Evolutionary conservation across 2,329 filamentous ascomycete genomes (phyloP), one percentile per base, ranked within the genome.

Genomic region (Neonectria ditissima): DNA sequence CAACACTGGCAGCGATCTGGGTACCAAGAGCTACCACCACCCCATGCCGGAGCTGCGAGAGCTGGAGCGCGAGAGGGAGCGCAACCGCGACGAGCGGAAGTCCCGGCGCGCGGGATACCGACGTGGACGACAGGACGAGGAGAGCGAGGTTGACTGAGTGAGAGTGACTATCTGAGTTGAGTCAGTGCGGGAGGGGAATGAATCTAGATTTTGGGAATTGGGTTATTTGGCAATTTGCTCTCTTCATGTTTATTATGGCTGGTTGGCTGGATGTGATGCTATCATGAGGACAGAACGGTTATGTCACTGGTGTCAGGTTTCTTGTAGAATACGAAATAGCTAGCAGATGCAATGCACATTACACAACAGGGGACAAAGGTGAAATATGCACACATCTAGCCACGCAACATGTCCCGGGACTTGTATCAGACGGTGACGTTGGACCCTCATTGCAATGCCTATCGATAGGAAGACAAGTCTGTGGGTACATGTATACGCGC

Each of bases 21-120:
- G 86, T 30, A 87, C 85, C 68, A 88, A 87, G 81, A 82, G 84
- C 39, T 88, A 89, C 72, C 80, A 80, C 67, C 85, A 87, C 68
- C 77, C 83, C 39, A 85, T 87, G 74, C 86, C 86, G 2, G 85
- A 86, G 66, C 73, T 86, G 68, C 80, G 64, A 69, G 77, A 78
- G 71, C 63, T 76, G 64, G 67, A 78, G 70, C 64, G 75, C 64
- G 67, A 73, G 65, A 73, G 70, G 68, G 74, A 76, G 67, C 66
- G 77, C 24, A 71, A 76, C 30, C 69, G 77, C 47, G 77, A 78
- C 68, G 79, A 79, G 70, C 71, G 77, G 55, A 73, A 76, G 66
- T 75, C 76, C n/a, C 63, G 75, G 53, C 69, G 78, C 44, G 75
- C 73, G 10, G 79, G 77, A 2, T 79, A 78, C 37, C 69, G 77